These are phyloP conservation scores for Exophiala alcalophila DNA, from an alignment of 2,329 filamentous ascomycete genomes.

Conservation along the genomic window DNA sequence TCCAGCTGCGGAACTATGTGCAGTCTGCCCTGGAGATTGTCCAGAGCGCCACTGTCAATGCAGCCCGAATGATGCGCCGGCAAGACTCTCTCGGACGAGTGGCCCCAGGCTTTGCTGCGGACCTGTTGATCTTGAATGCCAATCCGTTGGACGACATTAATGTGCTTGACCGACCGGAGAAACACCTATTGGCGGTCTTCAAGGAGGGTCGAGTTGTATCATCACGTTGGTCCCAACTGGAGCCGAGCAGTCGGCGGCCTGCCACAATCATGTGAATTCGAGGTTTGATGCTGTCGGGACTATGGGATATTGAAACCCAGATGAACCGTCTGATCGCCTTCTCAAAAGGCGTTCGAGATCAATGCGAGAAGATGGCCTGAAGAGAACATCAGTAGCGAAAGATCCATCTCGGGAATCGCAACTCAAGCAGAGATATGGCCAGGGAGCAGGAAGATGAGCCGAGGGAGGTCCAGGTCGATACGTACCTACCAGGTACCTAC, in stretches of 20 bases:
- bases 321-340: constrained; percentile 1
- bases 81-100: constrained; percentile 51
- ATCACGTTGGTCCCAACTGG: constrained; percentile 19
- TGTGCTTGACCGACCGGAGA: constrained; percentile 49
- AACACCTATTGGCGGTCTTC: constrained; percentile 49
- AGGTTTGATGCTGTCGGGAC: background rate
- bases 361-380: background rate
- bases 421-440: no score
- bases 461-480: no score
- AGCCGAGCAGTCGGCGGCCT: constrained; percentile 13
- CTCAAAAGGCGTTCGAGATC: background rate
- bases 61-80: constrained; percentile 50
- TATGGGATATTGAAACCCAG: background rate
- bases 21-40: constrained; percentile 46
- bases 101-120: constrained; percentile 50
- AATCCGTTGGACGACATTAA: constrained; percentile 58
- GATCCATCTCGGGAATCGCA: no score
- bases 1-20: constrained; percentile 45
- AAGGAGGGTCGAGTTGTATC: constrained; percentile 52
- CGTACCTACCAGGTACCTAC: no score
- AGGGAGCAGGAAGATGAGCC: no score
- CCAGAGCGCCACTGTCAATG: constrained; percentile 52
- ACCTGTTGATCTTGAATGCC: constrained; percentile 51
- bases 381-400: no score
- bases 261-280: constrained; percentile 7